phyloP scores from a whole-genome alignment of 768 basidiomycete genomes.

The Hypholoma fasciculare region DNA sequence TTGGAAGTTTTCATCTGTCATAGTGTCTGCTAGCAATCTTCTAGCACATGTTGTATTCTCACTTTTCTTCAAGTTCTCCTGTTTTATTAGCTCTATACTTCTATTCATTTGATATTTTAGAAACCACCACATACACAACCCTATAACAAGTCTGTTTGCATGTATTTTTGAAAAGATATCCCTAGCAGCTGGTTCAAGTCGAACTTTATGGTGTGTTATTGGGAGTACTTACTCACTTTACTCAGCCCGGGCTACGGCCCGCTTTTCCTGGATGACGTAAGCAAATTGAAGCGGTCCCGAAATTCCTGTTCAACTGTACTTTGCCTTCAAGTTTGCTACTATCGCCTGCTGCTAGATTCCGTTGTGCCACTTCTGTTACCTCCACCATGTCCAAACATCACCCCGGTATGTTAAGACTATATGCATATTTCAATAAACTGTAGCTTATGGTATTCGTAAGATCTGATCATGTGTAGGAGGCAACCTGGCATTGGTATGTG shows the following conservation, averaged over 20 bases:
- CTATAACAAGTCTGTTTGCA: constrained; percentile 10
- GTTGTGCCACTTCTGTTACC: neutral
- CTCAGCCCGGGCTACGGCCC: too few species aligned
- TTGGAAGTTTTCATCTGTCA: constrained; percentile 97
- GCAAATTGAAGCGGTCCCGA: neutral
- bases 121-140: constrained; percentile 15
- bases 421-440: neutral
- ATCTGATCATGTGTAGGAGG: constrained; percentile 97
- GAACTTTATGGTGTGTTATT: too few species aligned
- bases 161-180: too few species aligned
- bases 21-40: constrained; percentile 27
- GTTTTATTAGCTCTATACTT: neutral
- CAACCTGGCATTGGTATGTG: constrained; percentile 91
- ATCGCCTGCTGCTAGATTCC: neutral
- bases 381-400: constrained; percentile 84
- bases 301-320: neutral
- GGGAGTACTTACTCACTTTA: neutral
- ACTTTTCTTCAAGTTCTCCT: constrained; percentile 3
- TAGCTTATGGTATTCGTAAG: constrained; percentile 36
- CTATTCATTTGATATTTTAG: constrained; percentile 3
- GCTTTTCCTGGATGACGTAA: neutral
- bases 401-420: constrained; percentile 51
- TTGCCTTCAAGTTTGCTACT: too few species aligned
- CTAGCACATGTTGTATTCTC: constrained; percentile 7
- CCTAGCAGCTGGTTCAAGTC: neutral